phyloP scores from a whole-genome alignment of 805 yeast genomes.

The Pichia insulana region DNA sequence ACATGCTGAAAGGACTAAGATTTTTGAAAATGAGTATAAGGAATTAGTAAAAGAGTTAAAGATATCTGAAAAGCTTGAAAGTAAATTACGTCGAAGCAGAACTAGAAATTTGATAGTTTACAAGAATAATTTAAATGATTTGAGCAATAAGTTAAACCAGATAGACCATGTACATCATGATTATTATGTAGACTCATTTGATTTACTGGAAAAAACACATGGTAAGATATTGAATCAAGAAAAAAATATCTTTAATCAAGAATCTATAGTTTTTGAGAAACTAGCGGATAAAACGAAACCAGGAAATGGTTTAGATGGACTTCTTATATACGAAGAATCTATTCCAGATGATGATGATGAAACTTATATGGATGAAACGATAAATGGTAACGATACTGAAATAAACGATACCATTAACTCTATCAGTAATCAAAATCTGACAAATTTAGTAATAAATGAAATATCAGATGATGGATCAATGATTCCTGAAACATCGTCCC shows the following conservation, averaged over 20 bases:
- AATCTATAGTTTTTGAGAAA: slow-evolving; percentile 71
- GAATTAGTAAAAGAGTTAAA: slow-evolving; percentile 44
- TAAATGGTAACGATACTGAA: not conserved
- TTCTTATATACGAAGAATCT: not conserved
- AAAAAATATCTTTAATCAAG: slow-evolving; percentile 65
- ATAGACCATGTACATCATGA: slow-evolving; percentile 69
- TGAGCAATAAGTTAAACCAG: slow-evolving; percentile 71
- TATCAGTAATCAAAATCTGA: not conserved
- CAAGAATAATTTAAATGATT: slow-evolving; percentile 52
- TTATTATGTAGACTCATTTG: slow-evolving; percentile 57
- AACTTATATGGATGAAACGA: slow-evolving; percentile 1
- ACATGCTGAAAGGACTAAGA: slow-evolving; percentile 39
- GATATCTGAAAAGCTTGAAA: slow-evolving; percentile 52
- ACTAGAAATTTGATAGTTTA: slow-evolving; percentile 61
- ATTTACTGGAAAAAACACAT: slow-evolving; percentile 49
- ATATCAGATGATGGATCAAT: too few species aligned
- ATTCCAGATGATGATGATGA: slow-evolving; percentile 4
- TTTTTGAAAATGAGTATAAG: slow-evolving; percentile 46
- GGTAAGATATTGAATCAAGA: slow-evolving; percentile 38
- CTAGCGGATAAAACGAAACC: slow-evolving; percentile 80
- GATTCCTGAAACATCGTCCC: too few species aligned
- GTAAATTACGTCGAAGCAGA: slow-evolving; percentile 47
- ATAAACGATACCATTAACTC: not conserved
- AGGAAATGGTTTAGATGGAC: slow-evolving; percentile 75
- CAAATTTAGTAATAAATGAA: too few species aligned